phyloP scores from a whole-genome alignment of 2,329 filamentous ascomycete genomes.

The Trichoderma pleuroti region DNA sequence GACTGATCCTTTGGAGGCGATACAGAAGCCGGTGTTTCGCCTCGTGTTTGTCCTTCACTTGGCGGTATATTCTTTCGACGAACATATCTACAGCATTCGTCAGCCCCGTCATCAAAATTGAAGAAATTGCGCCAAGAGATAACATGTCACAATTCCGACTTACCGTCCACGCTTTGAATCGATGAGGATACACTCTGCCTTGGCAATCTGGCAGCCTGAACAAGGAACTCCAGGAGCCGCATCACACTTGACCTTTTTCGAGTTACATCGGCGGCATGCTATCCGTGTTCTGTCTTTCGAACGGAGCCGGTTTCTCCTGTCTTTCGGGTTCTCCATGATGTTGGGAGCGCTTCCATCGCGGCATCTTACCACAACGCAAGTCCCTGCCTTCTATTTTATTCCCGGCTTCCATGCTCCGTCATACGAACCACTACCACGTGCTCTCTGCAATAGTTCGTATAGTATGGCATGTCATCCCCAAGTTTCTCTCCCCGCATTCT shows the following conservation, averaged over 20 bases:
- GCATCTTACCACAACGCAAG: neutral
- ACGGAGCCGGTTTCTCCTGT: neutral
- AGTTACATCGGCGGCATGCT: constrained; percentile 3
- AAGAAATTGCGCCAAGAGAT: neutral
- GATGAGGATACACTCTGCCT: neutral
- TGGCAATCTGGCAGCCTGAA: constrained; percentile 1
- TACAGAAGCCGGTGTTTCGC: neutral
- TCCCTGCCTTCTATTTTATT: neutral
- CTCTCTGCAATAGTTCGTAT: neutral
- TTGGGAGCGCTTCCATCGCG: neutral
- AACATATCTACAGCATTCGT: neutral
- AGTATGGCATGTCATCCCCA: neutral
- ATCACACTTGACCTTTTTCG: constrained; percentile 9
- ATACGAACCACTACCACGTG: neutral
- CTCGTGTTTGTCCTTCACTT: neutral
- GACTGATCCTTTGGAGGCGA: neutral
- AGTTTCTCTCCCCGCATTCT: neutral
- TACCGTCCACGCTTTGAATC: constrained; percentile 2
- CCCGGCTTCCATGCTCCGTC: neutral
- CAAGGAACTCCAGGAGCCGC: neutral
- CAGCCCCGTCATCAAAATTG: neutral
- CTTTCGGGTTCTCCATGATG: neutral
- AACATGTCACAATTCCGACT: neutral
- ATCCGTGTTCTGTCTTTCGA: neutral
- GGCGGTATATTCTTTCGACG: neutral